Evolutionary conservation across 306 rosid genomes (phyloP).

Genomic region (Rosa chinensis): DNA sequence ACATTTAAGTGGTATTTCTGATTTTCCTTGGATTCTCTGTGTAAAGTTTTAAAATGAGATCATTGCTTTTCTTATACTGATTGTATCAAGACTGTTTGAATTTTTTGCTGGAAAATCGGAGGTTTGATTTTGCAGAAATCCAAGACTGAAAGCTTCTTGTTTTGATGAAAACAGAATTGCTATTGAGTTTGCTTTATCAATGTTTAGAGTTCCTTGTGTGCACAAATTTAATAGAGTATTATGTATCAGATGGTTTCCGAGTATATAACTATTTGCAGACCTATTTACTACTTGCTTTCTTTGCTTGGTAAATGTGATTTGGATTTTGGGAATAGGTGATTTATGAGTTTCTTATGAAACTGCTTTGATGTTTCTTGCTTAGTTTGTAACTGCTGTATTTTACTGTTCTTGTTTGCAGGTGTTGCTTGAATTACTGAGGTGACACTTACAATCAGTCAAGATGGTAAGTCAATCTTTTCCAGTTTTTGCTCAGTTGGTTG

Average conservation of each 20-base stretch:
- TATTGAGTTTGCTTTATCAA: no score
- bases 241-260: no score
- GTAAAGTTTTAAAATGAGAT: background rate
- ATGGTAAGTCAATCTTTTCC: conserved; percentile 48
- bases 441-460: conserved; percentile 35
- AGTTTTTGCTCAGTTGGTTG: background rate
- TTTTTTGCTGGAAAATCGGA: background rate
- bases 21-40: background rate
- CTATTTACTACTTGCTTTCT: background rate
- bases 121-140: background rate
- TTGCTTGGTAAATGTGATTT: background rate
- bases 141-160: no score
- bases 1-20: background rate
- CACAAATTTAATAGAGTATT: no score
- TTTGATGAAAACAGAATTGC: no score
- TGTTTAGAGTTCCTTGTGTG: background rate
- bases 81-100: background rate
- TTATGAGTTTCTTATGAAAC: background rate
- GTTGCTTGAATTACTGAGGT: background rate
- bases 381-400: conserved; percentile 4
- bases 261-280: background rate
- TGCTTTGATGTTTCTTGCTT: background rate
- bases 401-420: conserved; percentile 1
- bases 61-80: background rate
- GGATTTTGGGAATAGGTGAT: background rate